Conservation (phyloP, 1,284 basidiomycete genomes). For the Microstroma glucosiphilum region DNA sequence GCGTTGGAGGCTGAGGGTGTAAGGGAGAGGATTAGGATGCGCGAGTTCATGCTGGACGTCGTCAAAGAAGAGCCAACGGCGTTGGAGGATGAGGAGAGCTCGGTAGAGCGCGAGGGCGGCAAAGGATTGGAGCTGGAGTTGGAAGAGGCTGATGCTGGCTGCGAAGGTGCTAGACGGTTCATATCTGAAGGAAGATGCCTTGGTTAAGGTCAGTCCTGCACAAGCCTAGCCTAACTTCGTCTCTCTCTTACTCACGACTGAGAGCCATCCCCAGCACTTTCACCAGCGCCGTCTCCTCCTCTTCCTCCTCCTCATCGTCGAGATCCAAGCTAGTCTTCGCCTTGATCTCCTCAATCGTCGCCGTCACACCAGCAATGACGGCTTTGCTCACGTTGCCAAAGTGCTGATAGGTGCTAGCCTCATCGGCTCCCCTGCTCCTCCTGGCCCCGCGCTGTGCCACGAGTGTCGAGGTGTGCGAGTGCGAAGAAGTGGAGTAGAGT, state of each 20-base stretch:
- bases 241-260: background rate
- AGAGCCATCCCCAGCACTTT: slow-evolving; percentile 1
- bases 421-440: background rate
- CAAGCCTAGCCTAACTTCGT: background rate
- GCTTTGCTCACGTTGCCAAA: slow-evolving; percentile 40
- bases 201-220: background rate
- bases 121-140: slow-evolving; percentile 4
- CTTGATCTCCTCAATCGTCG: slow-evolving; percentile 3
- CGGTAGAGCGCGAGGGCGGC: background rate
- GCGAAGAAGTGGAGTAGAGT: slow-evolving; percentile 8
- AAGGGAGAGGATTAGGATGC: slow-evolving; percentile 80
- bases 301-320: slow-evolving; percentile 8
- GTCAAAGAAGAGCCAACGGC: background rate
- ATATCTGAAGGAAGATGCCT: background rate
- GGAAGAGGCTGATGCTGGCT: slow-evolving; percentile 7
- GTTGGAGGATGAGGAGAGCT: background rate
- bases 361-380: slow-evolving; percentile 27
- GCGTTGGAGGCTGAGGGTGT: slow-evolving; percentile 79
- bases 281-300: slow-evolving; percentile 5
- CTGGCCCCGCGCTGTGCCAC: background rate
- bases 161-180: slow-evolving; percentile 9
- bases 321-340: background rate
- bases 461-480: slow-evolving; percentile 3
- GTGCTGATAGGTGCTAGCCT: slow-evolving; percentile 44
- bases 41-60: background rate